Base-by-base conservation (phyloP, 345 rosid genomes). In the Brassica nigra region DNA sequence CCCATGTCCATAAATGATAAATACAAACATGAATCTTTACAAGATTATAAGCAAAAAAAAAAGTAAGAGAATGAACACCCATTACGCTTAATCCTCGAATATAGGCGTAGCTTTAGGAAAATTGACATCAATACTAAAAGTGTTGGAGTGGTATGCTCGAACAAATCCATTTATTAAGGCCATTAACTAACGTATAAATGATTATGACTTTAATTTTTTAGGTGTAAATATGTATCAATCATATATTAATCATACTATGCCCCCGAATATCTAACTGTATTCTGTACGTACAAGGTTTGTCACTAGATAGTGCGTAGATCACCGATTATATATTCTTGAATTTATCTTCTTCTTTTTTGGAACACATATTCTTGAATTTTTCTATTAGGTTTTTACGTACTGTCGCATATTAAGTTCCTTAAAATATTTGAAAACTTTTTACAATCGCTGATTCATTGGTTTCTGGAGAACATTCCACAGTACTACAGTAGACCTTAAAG, bases 101-200 rank as follows among this genome's bases (percentile, higher is more conserved):
- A 42, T 62, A 77, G 85, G 79, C 82, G 78, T 54, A 36, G 79
- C 71, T 11, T 82, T 67, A 75, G 78, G 75, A 64, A 65, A 71
- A 37, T 57, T 65, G 66, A 5, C 66, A 64, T 27, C 61, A 67
- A 73, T 47, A 12, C 14, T 73, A 61, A 47, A 20, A 59, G 74
- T 62, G 75, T 67, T 68, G 18, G 74, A 54, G 20, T 62, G n/a
- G 55, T 71, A 66, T 8, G 42, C 11, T 81, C 52, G 29, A 66
- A 36, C 44, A 52, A 65, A 65, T 52, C 49, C 44, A 39, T 64
- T 18, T 76, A 47, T 36, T 15, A 36, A 49, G 18, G 20, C 18
- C 57, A 49, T 49, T n/a, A 4, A 49, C 20, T n/a, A 14, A n/a
- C 20, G 4, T 49, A 49, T 36, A 36, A 49, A 49, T 49, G 16